Evolutionary conservation across 768 basidiomycete genomes (phyloP), one percentile per base, ranked within the genome.

Genomic region (Dentipellis sp.): DNA sequence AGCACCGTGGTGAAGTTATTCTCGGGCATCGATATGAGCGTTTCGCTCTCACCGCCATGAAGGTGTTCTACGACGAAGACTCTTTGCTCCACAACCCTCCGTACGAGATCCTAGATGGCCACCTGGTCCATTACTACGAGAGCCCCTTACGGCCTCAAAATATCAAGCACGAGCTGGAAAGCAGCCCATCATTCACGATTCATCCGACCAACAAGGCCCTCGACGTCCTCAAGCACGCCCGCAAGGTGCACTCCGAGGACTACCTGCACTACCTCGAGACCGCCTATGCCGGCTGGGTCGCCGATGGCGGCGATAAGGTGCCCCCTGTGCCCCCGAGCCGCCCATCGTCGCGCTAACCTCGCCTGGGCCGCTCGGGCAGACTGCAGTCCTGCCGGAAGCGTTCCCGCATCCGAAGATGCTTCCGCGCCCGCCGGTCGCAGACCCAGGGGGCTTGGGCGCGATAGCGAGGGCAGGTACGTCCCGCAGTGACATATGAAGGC

Each of bases 371-470:
- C 5, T 16, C 37, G 1, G 23, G 12, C 50, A 69, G 68, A 61
- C 47, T 7, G 67, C 66, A 0, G 68, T 71, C 10, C 47, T 71
- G 4, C 71, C 71, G 0, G 68, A 72, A 19, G 62, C 65, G 6
- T 72, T 72, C 37, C 56, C 64, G 4, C 67, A 68, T n/a, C 54
- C 29, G 0, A 61, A 61, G 50, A 54, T 68, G 4, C 55, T 63
- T 10, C 53, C 54, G 14, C 42, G 14, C 37, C 56, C 51, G 4
- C 17, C 46, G 3, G 45, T 39, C 2, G 34, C 17, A 12, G 45
- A 52, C 9, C 51, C 50, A 3, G 48, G 48, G 9, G 21, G 35
- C 1, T 52, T 61, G 40, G 57, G 58, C 19, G 62, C 64, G 3
- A 61, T 66, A 29, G 65, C 64, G 4, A 62, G 60, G 62, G 63